Conservation (phyloP, 2,329 filamentous ascomycete species). For the Epichloe bromicola region DNA sequence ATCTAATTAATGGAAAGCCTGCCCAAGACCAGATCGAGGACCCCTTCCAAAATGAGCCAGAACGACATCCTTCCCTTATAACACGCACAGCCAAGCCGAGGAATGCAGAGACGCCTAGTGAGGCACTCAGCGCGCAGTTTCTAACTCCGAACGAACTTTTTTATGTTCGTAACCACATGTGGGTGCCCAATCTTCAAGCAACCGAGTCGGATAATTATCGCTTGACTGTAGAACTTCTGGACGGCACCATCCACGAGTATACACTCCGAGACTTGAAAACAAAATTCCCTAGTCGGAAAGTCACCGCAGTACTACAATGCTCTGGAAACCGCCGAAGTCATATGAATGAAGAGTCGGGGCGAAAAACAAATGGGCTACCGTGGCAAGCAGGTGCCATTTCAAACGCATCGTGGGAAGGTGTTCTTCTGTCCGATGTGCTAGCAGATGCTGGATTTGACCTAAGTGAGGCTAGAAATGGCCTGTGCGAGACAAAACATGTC, state of each 20-base stretch:
- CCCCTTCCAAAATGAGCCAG: slow-evolving; percentile 42
- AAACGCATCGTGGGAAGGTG: slow-evolving; percentile 46
- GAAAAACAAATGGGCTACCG: slow-evolving; percentile 41
- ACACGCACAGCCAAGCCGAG: slow-evolving; percentile 41
- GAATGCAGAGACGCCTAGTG: slow-evolving; percentile 46
- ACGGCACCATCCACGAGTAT: slow-evolving; percentile 39
- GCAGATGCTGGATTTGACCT: slow-evolving; percentile 40
- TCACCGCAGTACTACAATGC: slow-evolving; percentile 46
- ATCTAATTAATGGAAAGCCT: slow-evolving; percentile 45
- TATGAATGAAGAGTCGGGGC: slow-evolving; percentile 36
- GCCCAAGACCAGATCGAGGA: slow-evolving; percentile 43
- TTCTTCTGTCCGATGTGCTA: slow-evolving; percentile 41
- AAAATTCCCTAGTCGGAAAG: slow-evolving; percentile 34
- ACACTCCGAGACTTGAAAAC: slow-evolving; percentile 39
- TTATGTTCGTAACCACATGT: slow-evolving; percentile 51
- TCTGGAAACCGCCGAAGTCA: slow-evolving; percentile 46
- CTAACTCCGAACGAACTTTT: slow-evolving; percentile 43
- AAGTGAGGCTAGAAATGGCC: slow-evolving; percentile 20
- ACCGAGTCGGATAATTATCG: slow-evolving; percentile 27
- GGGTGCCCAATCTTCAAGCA: slow-evolving; percentile 37
- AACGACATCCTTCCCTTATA: slow-evolving; percentile 36
- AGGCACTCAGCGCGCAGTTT: slow-evolving; percentile 34
- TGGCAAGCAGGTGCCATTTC: slow-evolving; percentile 49
- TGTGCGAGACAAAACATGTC: slow-evolving; percentile 33
- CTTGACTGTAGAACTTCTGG: slow-evolving; percentile 41